Base-by-base conservation (phyloP, 257 asterid species). In the Ligustrum vulgare region DNA sequence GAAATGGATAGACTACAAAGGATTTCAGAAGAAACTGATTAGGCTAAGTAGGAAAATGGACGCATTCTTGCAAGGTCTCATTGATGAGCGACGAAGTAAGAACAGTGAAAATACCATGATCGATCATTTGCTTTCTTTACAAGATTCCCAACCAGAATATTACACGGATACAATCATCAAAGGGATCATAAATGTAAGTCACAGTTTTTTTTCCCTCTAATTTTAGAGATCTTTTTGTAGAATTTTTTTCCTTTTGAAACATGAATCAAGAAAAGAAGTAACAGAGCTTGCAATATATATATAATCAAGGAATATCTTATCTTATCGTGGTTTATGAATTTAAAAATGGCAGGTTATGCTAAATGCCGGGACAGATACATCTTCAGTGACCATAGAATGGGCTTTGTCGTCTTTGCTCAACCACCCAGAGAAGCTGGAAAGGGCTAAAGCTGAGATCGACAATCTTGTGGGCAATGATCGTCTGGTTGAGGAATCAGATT, bases 1-100 rank as follows among this genome's bases (percentile, higher is more conserved):
- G 7, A 73, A 56, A 66, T 80, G 88, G 87, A 81, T 84, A 36
- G 84, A 83, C 32, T 82, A 64, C 49, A 73, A 74, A 58, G 80
- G 75, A 4, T 32, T 8, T 10, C 64, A 73, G 69, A 79, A 82
- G 75, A 79, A 34, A 12, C 2, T 76, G 65, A 65, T n/a, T 3
- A 54, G 12, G 11, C 10, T 83, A 13, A 11, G 68, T 6, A 8
- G 20, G 31, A 76, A 71, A 66, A 34, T 83, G 75, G 80, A 83
- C 22, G 75, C 15, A 4, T 80, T 83, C 69, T 31, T 73, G 39
- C 82, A 83, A 36, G 64, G 73, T 23, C 56, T 80, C 72, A 31
- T 83, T 36, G 87, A 80, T 9, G 87, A 80, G 25, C 74, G 71
- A 6, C 49, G 78, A 3, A 39, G 71, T 4, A 15, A 43, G 4